Evolutionary conservation across 192 early-diverging fungal species (phyloP), one percentile per base, ranked within the genome.

Genomic region (Coemansia sp.): DNA sequence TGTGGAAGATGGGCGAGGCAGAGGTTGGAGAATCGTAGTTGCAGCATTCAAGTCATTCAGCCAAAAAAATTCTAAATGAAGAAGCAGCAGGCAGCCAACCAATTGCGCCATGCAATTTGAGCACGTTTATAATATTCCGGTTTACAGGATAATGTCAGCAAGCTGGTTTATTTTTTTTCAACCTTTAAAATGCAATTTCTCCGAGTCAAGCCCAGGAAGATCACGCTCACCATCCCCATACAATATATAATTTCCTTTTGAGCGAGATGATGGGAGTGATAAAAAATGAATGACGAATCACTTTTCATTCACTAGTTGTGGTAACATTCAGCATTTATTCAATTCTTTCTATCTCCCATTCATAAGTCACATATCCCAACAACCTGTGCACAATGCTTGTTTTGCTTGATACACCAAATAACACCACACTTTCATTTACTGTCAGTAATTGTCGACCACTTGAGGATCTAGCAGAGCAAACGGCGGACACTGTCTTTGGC

Each of bases 381-480:
- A 41, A 47, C 12, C 15, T 15, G 55, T 12, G 9, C 9, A 41
- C 48, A 3, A 82, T 82, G 80, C 71, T 68, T 46, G 58, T 77
- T 21, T 22, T 77, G 18, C 65, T 76, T 22, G 72, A 73, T 19
- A 65, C 67, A 15, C 72, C 80, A 0, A 45, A 56, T 37, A 39
- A 43, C 46, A 63, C 48, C 16, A 68, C 72, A 7, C 16, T 65
- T 8, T 18, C 65, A 6, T 76, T 77, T 36, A 42, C 54, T 22
- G 72, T 82, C 5, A 77, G 80, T 43, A 41, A 61, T 43, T 2
- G 39, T 8, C 68, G 19, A 21, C 80, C 80, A 9, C 66, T 77
- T 26, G 58, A 55, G 7, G 74, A 77, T 51, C 68, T 82, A 8
- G 19, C 9, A 3, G 16, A 37, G 37, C 74, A 82, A 37, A 32